Conservation (phyloP, 768 basidiomycete species). For the Boletus eberwhitei region DNA sequence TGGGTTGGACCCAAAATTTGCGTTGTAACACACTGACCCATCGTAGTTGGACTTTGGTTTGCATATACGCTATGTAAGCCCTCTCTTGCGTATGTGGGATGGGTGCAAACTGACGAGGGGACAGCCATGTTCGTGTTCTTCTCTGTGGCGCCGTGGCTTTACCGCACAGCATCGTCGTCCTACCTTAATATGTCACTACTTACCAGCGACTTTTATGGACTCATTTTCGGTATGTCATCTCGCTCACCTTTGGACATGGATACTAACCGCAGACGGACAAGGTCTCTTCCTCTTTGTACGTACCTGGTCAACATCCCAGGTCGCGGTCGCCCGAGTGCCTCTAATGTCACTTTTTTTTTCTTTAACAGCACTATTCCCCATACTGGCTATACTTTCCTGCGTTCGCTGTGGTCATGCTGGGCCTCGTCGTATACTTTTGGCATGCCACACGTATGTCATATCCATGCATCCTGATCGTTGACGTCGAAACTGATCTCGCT, state of each 20-base stretch:
- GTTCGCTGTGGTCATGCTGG: conserved; percentile 64
- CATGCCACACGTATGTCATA: conserved; percentile 63
- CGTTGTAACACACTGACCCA: conserved; percentile 35
- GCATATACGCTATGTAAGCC: conserved; percentile 41
- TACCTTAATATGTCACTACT: conserved; percentile 82
- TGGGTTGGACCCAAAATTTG: conserved; percentile 31
- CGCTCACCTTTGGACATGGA: background rate
- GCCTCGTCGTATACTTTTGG: conserved; percentile 86
- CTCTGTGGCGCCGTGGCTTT: conserved; percentile 77
- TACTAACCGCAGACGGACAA: conserved; percentile 12
- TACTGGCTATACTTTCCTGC: conserved; percentile 89
- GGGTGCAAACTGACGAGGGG: background rate
- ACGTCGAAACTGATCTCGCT: background rate
- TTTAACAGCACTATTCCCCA: conserved; percentile 66
- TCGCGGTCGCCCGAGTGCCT: background rate
- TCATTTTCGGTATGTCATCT: conserved; percentile 55
- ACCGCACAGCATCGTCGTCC: conserved; percentile 79
- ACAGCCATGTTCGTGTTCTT: conserved; percentile 77
- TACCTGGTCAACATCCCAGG: background rate
- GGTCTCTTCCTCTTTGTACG: conserved; percentile 53
- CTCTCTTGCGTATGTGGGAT: background rate
- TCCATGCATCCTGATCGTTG: background rate
- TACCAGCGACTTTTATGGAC: conserved; percentile 86
- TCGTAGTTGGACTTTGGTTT: conserved; percentile 45
- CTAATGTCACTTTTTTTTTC: background rate